Percentiles rank a stretch among this genome's conserved stretches.
phyloP scores from a whole-genome alignment of 2,329 filamentous ascomycete species.

The Aspergillus felis region DNA sequence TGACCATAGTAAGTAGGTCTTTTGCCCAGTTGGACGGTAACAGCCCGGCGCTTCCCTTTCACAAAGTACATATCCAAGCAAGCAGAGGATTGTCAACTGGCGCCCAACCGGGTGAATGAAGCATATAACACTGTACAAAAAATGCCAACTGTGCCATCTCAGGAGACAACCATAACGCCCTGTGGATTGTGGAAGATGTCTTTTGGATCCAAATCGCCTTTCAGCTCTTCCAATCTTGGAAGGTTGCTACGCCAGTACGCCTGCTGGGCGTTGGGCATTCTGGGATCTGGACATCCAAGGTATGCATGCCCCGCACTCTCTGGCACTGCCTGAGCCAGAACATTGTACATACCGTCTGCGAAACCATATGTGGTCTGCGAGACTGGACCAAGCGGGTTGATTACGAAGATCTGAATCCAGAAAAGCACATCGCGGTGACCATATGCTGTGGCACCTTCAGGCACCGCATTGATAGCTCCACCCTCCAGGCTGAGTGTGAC shows the following conservation, averaged over 20 bases:
- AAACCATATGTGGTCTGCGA: constrained; percentile 48
- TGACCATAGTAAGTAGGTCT: too few relatives aligned
- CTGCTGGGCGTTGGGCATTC: constrained; percentile 42
- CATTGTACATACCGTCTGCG: constrained; percentile 48
- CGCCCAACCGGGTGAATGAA: too few relatives aligned
- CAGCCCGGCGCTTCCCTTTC: too few relatives aligned
- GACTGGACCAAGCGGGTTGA: constrained; percentile 47
- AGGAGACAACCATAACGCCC: constrained; percentile 25
- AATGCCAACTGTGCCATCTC: too few relatives aligned
- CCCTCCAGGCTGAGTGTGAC: constrained; percentile 61
- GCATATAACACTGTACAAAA: too few relatives aligned
- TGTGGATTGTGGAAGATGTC: constrained; percentile 58
- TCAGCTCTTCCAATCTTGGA: constrained; percentile 45
- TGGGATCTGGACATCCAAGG: constrained; percentile 58
- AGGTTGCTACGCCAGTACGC: constrained; percentile 56
- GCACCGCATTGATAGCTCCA: constrained; percentile 56
- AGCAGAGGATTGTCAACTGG: too few relatives aligned
- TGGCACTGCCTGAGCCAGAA: constrained; percentile 24
- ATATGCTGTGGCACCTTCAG: constrained; percentile 57
- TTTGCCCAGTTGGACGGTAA: too few relatives aligned
- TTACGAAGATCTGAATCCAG: constrained; percentile 60
- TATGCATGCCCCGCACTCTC: constrained; percentile 49
- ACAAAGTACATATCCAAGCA: too few relatives aligned
- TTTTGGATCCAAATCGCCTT: constrained; percentile 49
- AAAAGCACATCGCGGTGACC: constrained; percentile 62